Conservation (phyloP, 345 rosid genomes). For the Murraya paniculata region DNA sequence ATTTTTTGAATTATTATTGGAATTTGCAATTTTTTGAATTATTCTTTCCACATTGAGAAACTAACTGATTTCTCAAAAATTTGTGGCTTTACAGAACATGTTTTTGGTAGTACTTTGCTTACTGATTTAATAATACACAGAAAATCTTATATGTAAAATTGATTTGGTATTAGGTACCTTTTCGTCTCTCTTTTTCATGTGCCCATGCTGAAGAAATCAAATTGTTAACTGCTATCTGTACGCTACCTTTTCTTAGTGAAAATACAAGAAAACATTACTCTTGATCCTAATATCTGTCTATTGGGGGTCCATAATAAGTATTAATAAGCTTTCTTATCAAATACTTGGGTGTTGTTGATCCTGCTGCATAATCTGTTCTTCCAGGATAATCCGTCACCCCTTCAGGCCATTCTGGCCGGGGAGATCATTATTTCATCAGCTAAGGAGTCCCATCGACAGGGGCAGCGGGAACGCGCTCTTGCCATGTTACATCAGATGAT, state of each 20-base stretch:
- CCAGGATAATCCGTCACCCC: constrained; percentile 68
- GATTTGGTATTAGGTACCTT: background rate
- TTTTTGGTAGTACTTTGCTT: background rate
- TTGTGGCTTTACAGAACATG: background rate
- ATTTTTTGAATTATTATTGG: background rate
- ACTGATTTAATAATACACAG: background rate
- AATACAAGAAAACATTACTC: background rate
- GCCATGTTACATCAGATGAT: constrained; percentile 92
- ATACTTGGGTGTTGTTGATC: constrained; percentile 6
- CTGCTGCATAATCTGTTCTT: constrained; percentile 14
- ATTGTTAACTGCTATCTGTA: background rate
- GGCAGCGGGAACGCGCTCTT: constrained; percentile 88
- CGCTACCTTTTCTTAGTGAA: background rate
- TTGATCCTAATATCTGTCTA: background rate
- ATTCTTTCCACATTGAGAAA: background rate
- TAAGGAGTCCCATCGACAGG: constrained; percentile 70
- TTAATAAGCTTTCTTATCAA: background rate
- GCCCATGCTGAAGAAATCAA: background rate
- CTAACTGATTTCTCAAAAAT: background rate
- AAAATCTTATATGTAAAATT: background rate
- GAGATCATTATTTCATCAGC: constrained; percentile 51
- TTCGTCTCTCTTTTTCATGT: background rate
- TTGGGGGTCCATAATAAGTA: background rate
- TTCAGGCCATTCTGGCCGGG: constrained; percentile 68
- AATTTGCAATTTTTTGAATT: background rate